A percentile compares a stretch with the other conserved stretches of the same genome.
phyloP scores from a whole-genome alignment of 2,329 filamentous ascomycete genomes.

The Rutstroemia sp. region DNA sequence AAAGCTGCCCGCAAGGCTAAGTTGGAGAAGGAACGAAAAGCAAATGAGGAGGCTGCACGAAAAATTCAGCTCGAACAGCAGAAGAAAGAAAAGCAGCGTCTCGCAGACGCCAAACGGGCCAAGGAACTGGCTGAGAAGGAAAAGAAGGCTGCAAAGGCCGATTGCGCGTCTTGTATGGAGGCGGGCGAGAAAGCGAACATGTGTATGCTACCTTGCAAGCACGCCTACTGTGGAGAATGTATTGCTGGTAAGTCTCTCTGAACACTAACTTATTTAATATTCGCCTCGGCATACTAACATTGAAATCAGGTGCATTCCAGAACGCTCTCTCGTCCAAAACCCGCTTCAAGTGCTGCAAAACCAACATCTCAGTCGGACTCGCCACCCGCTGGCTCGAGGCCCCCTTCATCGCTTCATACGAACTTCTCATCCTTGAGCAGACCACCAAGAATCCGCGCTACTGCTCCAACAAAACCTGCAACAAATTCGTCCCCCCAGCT shows the following conservation, averaged over 20 bases:
- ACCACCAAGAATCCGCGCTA: constrained; percentile 24
- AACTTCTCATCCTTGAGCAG: constrained; percentile 21
- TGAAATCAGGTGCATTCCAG: constrained; percentile 15
- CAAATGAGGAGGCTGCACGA: not conserved
- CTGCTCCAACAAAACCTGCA: constrained; percentile 19
- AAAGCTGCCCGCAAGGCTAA: not conserved
- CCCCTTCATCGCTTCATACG: constrained; percentile 16
- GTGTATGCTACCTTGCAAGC: constrained; percentile 14
- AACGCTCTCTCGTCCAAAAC: constrained; percentile 14
- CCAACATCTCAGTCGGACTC: not conserved
- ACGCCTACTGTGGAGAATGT: constrained; percentile 18
- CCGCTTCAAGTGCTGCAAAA: constrained; percentile 17
- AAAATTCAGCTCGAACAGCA: not conserved
- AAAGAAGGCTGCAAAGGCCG: constrained; percentile 3
- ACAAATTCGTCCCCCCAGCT: constrained; percentile 23
- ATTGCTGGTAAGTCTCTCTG: constrained; percentile 12
- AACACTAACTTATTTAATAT: not conserved
- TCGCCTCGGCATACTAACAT: not conserved
- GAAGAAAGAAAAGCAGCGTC: constrained; percentile 2
- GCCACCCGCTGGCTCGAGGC: constrained; percentile 6
- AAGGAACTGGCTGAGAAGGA: constrained; percentile 1
- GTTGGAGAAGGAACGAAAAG: not conserved
- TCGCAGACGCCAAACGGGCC: not conserved
- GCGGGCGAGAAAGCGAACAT: constrained; percentile 10
- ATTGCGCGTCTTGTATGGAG: constrained; percentile 21